A percentile compares a stretch with the other conserved stretches of the same genome.
phyloP scores from a whole-genome alignment of 2,329 filamentous ascomycete genomes.

The Emergomyces orientalis region DNA sequence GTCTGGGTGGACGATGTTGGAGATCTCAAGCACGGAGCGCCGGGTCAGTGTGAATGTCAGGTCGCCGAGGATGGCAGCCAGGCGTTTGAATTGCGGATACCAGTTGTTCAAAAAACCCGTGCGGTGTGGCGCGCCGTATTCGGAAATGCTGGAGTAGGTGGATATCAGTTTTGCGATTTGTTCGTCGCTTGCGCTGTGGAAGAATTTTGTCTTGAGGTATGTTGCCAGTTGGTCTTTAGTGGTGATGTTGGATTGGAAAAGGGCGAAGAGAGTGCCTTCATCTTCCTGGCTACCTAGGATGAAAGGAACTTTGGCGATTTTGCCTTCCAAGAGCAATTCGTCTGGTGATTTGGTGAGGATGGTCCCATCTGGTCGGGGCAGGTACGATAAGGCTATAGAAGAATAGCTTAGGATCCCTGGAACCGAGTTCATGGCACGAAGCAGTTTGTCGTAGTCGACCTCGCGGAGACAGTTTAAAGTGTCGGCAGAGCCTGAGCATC shows the following conservation, averaged over 20 bases:
- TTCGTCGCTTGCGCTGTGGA: slow-evolving; percentile 44
- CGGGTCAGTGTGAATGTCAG: slow-evolving; percentile 64
- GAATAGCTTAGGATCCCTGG: slow-evolving; percentile 58
- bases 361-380: slow-evolving; percentile 62
- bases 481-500: slow-evolving; percentile 35
- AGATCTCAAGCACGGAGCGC: slow-evolving; percentile 50
- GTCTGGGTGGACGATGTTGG: slow-evolving; percentile 41
- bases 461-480: slow-evolving; percentile 42
- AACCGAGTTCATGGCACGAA: slow-evolving; percentile 60
- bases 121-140: slow-evolving; percentile 61
- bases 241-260: slow-evolving; percentile 61
- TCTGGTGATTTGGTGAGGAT: slow-evolving; percentile 57
- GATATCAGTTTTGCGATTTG: slow-evolving; percentile 50
- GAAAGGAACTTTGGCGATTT: slow-evolving; percentile 52
- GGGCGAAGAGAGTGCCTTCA: slow-evolving; percentile 64
- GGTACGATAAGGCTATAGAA: slow-evolving; percentile 61
- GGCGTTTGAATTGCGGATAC: slow-evolving; percentile 68
- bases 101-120: slow-evolving; percentile 59
- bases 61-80: slow-evolving; percentile 67
- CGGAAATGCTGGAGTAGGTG: slow-evolving; percentile 51
- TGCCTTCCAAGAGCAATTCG: slow-evolving; percentile 42
- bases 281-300: slow-evolving; percentile 70
- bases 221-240: slow-evolving; percentile 49
- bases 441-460: slow-evolving; percentile 39
- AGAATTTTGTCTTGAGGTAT: slow-evolving; percentile 55